These are phyloP conservation scores for Metarhizium sp. DNA, from an alignment of 2,329 filamentous ascomycete species.

Conservation along the genomic window DNA sequence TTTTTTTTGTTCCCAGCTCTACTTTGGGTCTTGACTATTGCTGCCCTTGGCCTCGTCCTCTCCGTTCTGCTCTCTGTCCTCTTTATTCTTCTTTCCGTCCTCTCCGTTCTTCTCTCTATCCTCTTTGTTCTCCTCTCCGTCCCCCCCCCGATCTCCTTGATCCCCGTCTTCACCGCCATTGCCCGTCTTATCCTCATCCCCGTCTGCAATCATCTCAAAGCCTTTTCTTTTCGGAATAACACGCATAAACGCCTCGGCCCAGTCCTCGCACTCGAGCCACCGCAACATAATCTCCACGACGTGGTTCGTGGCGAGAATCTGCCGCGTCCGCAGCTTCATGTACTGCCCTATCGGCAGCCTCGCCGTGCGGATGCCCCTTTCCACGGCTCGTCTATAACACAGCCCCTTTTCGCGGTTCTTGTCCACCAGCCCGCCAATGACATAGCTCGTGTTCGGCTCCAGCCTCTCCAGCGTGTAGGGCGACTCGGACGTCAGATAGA, in stretches of 20 bases:
- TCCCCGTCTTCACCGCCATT: conserved; percentile 17
- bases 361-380: conserved; percentile 73
- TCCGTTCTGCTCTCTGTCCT: neutral
- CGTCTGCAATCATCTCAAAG: conserved; percentile 49
- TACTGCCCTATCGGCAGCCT: conserved; percentile 93
- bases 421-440: conserved; percentile 90
- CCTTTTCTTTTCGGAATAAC: conserved; percentile 91
- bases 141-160: conserved; percentile 8
- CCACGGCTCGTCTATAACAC: conserved; percentile 73
- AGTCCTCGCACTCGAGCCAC: conserved; percentile 85
- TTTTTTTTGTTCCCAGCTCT: neutral
- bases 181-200: conserved; percentile 10
- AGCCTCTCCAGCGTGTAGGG: conserved; percentile 72
- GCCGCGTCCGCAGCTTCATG: conserved; percentile 79
- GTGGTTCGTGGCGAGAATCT: conserved; percentile 87
- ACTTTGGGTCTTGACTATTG: conserved; percentile 2
- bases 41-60: neutral
- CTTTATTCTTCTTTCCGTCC: conserved; percentile 1
- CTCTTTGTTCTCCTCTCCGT: conserved; percentile 5
- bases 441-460: conserved; percentile 81
- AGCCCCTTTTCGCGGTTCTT: conserved; percentile 94
- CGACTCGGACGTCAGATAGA: conserved; percentile 92
- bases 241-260: conserved; percentile 79
- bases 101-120: neutral
- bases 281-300: conserved; percentile 93